Evolutionary conservation across 768 basidiomycete species (phyloP).

Genomic region (Lentinula boryana): DNA sequence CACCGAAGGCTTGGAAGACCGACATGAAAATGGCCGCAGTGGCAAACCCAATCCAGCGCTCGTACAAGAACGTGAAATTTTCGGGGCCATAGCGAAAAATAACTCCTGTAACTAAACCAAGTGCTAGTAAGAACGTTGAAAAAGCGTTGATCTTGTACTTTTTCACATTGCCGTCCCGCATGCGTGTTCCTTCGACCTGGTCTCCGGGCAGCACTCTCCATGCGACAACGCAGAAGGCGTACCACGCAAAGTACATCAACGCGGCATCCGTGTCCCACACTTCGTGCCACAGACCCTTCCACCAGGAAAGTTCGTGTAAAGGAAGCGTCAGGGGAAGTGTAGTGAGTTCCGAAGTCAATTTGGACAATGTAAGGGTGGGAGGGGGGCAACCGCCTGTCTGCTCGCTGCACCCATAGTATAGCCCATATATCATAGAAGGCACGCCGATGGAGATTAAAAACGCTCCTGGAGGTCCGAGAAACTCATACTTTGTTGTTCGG

Average conservation of each 20-base stretch:
- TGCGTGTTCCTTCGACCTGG: slow-evolving; percentile 57
- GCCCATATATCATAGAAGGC: slow-evolving; percentile 63
- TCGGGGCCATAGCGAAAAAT: slow-evolving; percentile 71
- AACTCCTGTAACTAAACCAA: slow-evolving; percentile 66
- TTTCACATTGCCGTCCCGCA: slow-evolving; percentile 74
- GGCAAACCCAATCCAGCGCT: slow-evolving; percentile 86
- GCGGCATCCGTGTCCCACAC: slow-evolving; percentile 83
- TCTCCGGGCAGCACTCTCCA: slow-evolving; percentile 81
- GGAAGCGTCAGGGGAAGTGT: slow-evolving; percentile 35
- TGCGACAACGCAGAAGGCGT: slow-evolving; percentile 74
- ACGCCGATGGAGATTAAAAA: slow-evolving; percentile 63
- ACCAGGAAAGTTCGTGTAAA: slow-evolving; percentile 51
- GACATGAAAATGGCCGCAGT: slow-evolving; percentile 82
- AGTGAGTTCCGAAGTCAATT: slow-evolving; percentile 13
- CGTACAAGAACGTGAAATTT: slow-evolving; percentile 84
- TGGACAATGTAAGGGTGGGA: slow-evolving; percentile 17
- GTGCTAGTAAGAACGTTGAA: slow-evolving; percentile 75
- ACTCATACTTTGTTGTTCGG: slow-evolving; percentile 69
- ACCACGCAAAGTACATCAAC: slow-evolving; percentile 82
- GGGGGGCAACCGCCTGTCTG: slow-evolving; percentile 66
- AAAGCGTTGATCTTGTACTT: slow-evolving; percentile 96
- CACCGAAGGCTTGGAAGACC: slow-evolving; percentile 61
- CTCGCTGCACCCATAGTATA: slow-evolving; percentile 79
- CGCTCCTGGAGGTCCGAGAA: slow-evolving; percentile 77
- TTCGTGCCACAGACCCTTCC: slow-evolving; percentile 64